These are phyloP conservation scores for Boletus rubropictus DNA, from an alignment of 768 basidiomycete species.

Conservation along the genomic window DNA sequence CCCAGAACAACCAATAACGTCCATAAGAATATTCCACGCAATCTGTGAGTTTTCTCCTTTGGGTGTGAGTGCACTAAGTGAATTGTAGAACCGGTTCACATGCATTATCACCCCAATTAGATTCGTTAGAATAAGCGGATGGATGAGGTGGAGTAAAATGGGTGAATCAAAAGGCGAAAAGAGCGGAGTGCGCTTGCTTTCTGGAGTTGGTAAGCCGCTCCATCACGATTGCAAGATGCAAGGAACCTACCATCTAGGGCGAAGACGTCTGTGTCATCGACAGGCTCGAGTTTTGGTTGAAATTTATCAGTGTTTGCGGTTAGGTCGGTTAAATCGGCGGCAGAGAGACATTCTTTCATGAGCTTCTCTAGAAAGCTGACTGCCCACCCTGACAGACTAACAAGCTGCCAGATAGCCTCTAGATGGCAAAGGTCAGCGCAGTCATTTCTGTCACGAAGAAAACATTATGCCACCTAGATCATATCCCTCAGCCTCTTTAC, in stretches of 20 bases:
- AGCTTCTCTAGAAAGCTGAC: constrained; percentile 57
- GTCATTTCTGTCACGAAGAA: background rate
- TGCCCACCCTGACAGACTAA: constrained; percentile 56
- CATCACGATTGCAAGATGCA: constrained; percentile 35
- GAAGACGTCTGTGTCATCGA: constrained; percentile 24
- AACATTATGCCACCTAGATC: constrained; percentile 48
- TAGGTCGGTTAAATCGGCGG: constrained; percentile 23
- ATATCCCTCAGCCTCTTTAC: constrained; percentile 53
- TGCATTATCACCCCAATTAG: constrained; percentile 47
- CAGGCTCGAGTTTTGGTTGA: constrained; percentile 25
- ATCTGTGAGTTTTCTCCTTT: constrained; percentile 58
- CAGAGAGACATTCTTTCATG: constrained; percentile 46
- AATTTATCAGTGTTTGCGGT: constrained; percentile 9
- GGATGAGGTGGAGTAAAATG: constrained; percentile 52
- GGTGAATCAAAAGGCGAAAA: constrained; percentile 31
- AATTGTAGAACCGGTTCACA: constrained; percentile 52
- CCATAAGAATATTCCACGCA: constrained; percentile 57
- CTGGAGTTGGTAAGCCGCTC: constrained; percentile 31
- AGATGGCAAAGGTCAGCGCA: constrained; percentile 1
- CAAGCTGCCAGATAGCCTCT: constrained; percentile 74
- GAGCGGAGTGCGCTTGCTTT: constrained; percentile 5
- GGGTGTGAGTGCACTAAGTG: constrained; percentile 48
- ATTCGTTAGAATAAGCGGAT: constrained; percentile 54
- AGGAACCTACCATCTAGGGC: constrained; percentile 21
- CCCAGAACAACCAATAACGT: constrained; percentile 60